phyloP scores from a whole-genome alignment of 345 rosid genomes.

The Acer campestre region DNA sequence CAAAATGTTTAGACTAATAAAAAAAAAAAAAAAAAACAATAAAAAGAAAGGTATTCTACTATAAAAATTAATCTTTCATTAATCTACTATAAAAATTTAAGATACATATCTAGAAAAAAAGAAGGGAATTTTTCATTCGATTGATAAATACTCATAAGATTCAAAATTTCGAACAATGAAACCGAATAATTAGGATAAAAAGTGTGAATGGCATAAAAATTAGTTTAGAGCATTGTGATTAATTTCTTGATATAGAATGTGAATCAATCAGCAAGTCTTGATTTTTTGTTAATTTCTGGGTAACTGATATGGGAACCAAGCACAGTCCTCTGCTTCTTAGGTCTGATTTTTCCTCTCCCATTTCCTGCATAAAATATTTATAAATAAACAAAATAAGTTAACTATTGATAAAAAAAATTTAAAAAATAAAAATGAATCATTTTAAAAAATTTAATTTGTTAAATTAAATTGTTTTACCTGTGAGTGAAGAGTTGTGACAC shows the following conservation, averaged over 20 bases:
- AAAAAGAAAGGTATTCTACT: no score
- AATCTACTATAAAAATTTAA: no score
- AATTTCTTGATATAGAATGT: background rate
- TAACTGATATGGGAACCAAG: conserved; percentile 48
- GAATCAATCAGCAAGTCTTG: conserved; percentile 4
- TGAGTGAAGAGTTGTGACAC: conserved; percentile 24
- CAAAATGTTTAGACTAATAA: no score
- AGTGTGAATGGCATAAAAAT: background rate
- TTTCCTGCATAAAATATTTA: conserved; percentile 28
- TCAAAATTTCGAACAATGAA: background rate
- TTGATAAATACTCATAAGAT: background rate
- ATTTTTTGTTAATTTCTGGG: conserved; percentile 28
- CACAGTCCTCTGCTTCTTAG: conserved; percentile 58
- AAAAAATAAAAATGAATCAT: no score
- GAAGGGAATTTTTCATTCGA: background rate
- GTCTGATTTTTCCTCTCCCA: conserved; percentile 24
- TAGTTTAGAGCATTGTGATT: no score
- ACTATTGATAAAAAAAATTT: background rate
- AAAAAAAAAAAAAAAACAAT: no score
- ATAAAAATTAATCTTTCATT: no score
- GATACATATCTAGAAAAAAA: background rate
- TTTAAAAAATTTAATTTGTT: no score
- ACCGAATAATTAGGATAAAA: background rate
- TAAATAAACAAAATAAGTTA: background rate
- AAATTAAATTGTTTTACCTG: conserved; percentile 28